Base-by-base conservation (phyloP, 768 basidiomycete species). In the Lyophyllum semitale region DNA sequence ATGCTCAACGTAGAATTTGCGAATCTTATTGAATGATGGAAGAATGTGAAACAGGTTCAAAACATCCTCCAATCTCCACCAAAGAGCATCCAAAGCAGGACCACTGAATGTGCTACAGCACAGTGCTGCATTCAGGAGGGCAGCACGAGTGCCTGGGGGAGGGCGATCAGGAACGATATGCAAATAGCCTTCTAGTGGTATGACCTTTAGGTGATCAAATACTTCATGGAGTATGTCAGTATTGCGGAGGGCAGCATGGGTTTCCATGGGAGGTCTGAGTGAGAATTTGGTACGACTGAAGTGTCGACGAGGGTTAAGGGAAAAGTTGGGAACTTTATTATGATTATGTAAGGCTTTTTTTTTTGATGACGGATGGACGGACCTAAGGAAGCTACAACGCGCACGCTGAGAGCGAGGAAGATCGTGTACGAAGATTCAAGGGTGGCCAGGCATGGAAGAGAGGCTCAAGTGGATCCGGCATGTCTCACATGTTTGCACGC, bases 51-150 rank as follows among this genome's bases (percentile, higher is more conserved):
- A 40, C 15, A 58, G 41, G 40, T 48, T 45, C 23, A 35, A 27
- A 12, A 58, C 44, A 27, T 53, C 42, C 12, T 53, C 51, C 29
- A 58, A 20, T 15, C 27, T 58, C 46, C 47, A 41, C 56, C 56
- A 58, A 35, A 58, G 41, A 9, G 41, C 48, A 20, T 58, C 56
- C 33, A 53, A 45, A 12, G 56, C 56, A 48, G 56, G 33, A 0
- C 32, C 32, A 11, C 22, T 48, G 27, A 53, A 49, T 30, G 40
- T 9, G 38, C 49, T 53, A 27, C 51, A 58, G 23, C 46, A 52
- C 37, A n/a, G 38, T 20, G 56, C 56, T 48, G 51, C 51, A 27
- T 27, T 48, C 6, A 42, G 30, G 18, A 57, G 56, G 17, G 51
- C 22, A 18, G 20, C 23, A 3, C 41, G 30, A 23, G 53, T 53